phyloP scores from a whole-genome alignment of 441 rosid genomes.

The Corymbia calophylla region DNA sequence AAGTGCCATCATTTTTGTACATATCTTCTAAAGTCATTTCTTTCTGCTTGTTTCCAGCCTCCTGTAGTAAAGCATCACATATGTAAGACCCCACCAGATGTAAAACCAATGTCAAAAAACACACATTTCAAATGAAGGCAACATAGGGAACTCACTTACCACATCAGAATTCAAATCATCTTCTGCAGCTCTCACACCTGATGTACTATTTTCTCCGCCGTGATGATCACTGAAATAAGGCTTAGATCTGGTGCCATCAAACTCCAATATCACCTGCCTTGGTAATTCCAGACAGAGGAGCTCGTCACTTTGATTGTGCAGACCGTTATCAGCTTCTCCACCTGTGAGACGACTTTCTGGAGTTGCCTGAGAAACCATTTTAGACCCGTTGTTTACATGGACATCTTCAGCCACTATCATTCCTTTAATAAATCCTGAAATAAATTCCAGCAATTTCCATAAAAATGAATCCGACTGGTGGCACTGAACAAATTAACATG shows the following conservation, averaged over 20 bases:
- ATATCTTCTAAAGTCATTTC: constrained; percentile 74
- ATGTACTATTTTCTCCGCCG: constrained; percentile 16
- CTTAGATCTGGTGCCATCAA: constrained; percentile 21
- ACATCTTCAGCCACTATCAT: constrained; percentile 12
- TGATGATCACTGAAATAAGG: constrained; percentile 11
- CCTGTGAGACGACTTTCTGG: constrained; percentile 19
- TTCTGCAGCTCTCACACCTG: constrained; percentile 3
- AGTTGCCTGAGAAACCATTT: constrained; percentile 55
- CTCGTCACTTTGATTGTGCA: constrained; percentile 9
- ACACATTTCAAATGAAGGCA: neutral
- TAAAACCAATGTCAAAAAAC: neutral
- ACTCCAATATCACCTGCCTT: constrained; percentile 20
- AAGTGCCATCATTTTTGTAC: constrained; percentile 30
- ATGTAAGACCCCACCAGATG: neutral
- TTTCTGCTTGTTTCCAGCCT: constrained; percentile 32
- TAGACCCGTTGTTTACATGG: constrained; percentile 5
- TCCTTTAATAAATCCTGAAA: neutral
- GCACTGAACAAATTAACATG: neutral
- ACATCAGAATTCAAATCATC: constrained; percentile 23
- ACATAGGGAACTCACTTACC: constrained; percentile 34
- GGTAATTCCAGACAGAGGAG: constrained; percentile 19
- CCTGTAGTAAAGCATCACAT: constrained; percentile 24
- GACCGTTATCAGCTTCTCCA: constrained; percentile 31
- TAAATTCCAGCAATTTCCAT: neutral
- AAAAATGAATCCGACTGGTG: neutral